Evolutionary conservation across 805 yeast genomes (phyloP).

Genomic region (Pachysolen tannophilus): DNA sequence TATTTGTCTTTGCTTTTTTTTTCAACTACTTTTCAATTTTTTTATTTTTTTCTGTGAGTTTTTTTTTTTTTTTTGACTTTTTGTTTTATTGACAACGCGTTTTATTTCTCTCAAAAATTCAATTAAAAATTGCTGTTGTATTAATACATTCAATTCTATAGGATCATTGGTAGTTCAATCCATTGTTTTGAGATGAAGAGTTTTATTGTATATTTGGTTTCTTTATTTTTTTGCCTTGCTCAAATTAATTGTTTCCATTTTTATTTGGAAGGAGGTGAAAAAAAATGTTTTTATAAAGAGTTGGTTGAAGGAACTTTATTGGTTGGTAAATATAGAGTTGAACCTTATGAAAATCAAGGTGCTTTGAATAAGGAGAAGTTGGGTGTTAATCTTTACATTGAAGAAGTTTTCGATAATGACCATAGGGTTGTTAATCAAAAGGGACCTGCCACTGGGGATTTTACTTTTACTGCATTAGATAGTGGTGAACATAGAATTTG

Average conservation of each 20-base stretch:
- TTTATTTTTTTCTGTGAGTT: too few relatives aligned
- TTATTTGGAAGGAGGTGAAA: constrained; percentile 42
- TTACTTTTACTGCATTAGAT: constrained; percentile 75
- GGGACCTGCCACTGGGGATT: constrained; percentile 52
- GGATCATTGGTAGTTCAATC: not conserved
- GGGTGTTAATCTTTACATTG: constrained; percentile 15
- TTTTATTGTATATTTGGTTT: too few relatives aligned
- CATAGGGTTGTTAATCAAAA: constrained; percentile 70
- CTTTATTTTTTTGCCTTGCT: constrained; percentile 17
- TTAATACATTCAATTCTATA: too few relatives aligned
- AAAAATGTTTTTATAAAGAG: constrained; percentile 51
- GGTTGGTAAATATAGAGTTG: constrained; percentile 41
- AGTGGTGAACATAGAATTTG: constrained; percentile 84
- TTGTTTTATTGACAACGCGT: too few relatives aligned
- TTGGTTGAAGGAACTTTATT: constrained; percentile 40
- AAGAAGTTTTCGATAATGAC: constrained; percentile 74
- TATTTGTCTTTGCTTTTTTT: too few relatives aligned
- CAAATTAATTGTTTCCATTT: constrained; percentile 35
- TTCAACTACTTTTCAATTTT: too few relatives aligned
- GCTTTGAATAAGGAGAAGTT: constrained; percentile 6
- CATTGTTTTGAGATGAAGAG: too few relatives aligned
- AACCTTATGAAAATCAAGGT: constrained; percentile 26
- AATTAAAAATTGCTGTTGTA: too few relatives aligned
- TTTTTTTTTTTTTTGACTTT: too few relatives aligned
- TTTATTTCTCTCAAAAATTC: too few relatives aligned